Conservation (phyloP, 2,329 filamentous ascomycete genomes). For the Bipolaris bicolor region DNA sequence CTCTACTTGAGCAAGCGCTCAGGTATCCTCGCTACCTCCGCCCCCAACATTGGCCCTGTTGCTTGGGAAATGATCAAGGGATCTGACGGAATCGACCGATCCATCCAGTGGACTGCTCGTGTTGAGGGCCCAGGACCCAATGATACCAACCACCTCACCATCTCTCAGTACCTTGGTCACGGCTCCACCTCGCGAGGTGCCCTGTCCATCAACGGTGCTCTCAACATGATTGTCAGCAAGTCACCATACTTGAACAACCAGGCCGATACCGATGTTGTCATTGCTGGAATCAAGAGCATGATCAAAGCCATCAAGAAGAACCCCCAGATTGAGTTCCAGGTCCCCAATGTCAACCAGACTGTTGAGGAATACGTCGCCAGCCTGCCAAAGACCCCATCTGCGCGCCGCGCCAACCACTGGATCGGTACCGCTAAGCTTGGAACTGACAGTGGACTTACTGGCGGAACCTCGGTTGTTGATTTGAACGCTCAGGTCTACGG, state of each 20-base stretch:
- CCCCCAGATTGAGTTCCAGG: slow-evolving; percentile 62
- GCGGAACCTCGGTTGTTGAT: slow-evolving; percentile 57
- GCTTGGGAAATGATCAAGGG: slow-evolving; percentile 65
- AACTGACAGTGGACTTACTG: slow-evolving; percentile 51
- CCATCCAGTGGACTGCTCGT: slow-evolving; percentile 70
- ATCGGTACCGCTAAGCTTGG: slow-evolving; percentile 64
- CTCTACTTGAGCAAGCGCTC: slow-evolving; percentile 56
- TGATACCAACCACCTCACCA: slow-evolving; percentile 50
- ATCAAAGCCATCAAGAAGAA: slow-evolving; percentile 61
- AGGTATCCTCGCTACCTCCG: slow-evolving; percentile 68
- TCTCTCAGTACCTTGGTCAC: slow-evolving; percentile 66
- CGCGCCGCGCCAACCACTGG: slow-evolving; percentile 56
- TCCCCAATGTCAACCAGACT: slow-evolving; percentile 58
- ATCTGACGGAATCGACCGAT: slow-evolving; percentile 65
- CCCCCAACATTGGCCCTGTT: slow-evolving; percentile 69
- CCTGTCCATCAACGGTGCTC: slow-evolving; percentile 64
- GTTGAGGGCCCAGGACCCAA: slow-evolving; percentile 61
- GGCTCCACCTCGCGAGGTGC: slow-evolving; percentile 67
- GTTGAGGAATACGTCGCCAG: slow-evolving; percentile 63
- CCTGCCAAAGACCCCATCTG: slow-evolving; percentile 47
- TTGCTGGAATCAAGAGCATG: slow-evolving; percentile 67
- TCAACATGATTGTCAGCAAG: slow-evolving; percentile 65
- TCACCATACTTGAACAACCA: slow-evolving; percentile 64
- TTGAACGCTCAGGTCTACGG: slow-evolving; percentile 57
- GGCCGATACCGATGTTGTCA: slow-evolving; percentile 68